phyloP scores from a whole-genome alignment of 768 basidiomycete genomes.

The Agaricus sinodeliciosus region DNA sequence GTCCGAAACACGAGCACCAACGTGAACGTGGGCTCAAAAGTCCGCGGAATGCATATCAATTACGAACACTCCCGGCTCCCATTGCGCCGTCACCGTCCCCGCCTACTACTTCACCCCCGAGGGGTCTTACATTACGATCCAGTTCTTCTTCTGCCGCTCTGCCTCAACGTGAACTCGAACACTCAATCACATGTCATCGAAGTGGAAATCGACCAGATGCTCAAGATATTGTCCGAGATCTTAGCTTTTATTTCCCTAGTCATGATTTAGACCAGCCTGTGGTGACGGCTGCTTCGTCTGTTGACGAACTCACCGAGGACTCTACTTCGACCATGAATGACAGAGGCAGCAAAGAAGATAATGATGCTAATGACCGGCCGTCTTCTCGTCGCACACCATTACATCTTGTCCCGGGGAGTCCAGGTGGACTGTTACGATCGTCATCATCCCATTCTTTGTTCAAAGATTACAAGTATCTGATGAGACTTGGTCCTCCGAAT shows the following conservation, averaged over 20 bases:
- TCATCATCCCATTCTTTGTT: not conserved
- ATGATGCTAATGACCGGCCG: not conserved
- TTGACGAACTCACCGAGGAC: constrained; percentile 1
- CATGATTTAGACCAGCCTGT: constrained; percentile 86
- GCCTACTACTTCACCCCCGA: constrained; percentile 9
- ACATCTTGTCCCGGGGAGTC: not conserved
- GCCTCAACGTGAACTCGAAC: not conserved
- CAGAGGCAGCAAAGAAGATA: not conserved
- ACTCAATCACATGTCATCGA: not conserved
- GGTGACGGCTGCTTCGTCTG: constrained; percentile 43
- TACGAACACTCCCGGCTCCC: constrained; percentile 6
- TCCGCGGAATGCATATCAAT: not conserved
- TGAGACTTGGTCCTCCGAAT: not conserved
- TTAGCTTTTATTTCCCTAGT: constrained; percentile 83
- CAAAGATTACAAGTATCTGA: not conserved
- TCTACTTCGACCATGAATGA: constrained; percentile 5
- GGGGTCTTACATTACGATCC: not conserved
- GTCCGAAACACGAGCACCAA: not conserved
- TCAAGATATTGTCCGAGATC: constrained; percentile 72
- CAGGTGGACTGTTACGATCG: constrained; percentile 10
- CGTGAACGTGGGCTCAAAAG: not conserved
- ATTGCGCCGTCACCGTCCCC: constrained; percentile 10
- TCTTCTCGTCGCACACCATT: not conserved
- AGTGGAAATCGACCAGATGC: constrained; percentile 56
- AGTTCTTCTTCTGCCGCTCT: not conserved